Evolutionary conservation across 2,329 filamentous ascomycete species (phyloP).

Genomic region (Fusarium chuoi): DNA sequence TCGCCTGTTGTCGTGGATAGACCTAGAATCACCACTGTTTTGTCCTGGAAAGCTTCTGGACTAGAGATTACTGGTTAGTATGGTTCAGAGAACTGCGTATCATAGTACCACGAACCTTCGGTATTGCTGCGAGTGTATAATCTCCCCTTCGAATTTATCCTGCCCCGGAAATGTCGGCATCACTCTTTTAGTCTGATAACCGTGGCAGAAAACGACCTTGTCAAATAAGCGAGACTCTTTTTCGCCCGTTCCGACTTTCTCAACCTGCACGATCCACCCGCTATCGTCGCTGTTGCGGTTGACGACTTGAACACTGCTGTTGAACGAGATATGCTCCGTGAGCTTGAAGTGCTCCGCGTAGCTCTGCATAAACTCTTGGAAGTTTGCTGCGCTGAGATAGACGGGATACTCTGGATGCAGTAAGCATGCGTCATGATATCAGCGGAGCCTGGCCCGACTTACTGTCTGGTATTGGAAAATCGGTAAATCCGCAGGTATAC

Average conservation of each 20-base stretch:
- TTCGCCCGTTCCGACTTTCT: background rate
- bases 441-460: fast-evolving
- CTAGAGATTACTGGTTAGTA: background rate
- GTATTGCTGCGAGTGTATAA: constrained; percentile 25
- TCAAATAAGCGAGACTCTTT: background rate
- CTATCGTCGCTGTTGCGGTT: background rate
- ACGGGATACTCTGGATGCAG: background rate
- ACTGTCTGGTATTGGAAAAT: constrained; percentile 27
- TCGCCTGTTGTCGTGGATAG: constrained; percentile 15
- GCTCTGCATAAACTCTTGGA: constrained; percentile 26
- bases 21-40: constrained; percentile 17
- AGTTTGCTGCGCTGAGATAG: constrained; percentile 3
- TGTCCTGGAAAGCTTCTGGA: background rate
- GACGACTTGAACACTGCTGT: background rate
- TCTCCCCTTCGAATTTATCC: background rate
- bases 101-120: background rate
- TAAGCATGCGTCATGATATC: background rate
- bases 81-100: fast-evolving
- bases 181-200: constrained; percentile 9
- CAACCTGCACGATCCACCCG: constrained; percentile 5
- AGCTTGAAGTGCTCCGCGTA: constrained; percentile 13
- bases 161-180: constrained; percentile 23
- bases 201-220: constrained; percentile 27
- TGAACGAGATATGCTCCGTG: background rate
- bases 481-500: constrained; percentile 27